These are phyloP conservation scores for Fusarium dimerum DNA, from an alignment of 2,329 filamentous ascomycete genomes.

Conservation along the genomic window DNA sequence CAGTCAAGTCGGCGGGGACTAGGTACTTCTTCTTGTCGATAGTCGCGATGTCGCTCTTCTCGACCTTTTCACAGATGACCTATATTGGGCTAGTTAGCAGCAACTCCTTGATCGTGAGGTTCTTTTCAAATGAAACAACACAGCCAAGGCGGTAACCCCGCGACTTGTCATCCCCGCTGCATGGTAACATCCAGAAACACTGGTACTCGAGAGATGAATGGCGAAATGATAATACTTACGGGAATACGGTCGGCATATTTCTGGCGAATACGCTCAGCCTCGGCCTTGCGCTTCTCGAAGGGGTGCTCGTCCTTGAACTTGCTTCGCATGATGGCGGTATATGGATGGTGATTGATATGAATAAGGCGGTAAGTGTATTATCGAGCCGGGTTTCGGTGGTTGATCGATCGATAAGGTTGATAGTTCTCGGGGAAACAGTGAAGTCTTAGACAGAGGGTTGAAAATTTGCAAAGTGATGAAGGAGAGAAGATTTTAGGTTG, in stretches of 20 bases:
- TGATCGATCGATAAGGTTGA: conserved; percentile 3
- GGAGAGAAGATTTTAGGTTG: conserved; percentile 28
- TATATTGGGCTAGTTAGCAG: conserved; percentile 39
- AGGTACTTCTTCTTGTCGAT: conserved; percentile 99
- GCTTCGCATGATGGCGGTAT: conserved; percentile 75
- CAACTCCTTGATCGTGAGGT: not conserved
- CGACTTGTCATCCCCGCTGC: conserved; percentile 1
- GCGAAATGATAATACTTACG: conserved; percentile 58
- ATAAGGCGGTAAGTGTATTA: conserved; percentile 19
- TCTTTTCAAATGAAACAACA: not conserved
- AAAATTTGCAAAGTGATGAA: conserved; percentile 11
- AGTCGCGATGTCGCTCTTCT: conserved; percentile 98
- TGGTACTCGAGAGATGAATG: too few relatives aligned
- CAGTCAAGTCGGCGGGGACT: conserved; percentile 94
- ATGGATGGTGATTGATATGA: conserved; percentile 30
- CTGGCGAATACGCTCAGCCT: conserved; percentile 98
- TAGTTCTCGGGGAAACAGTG: not conserved
- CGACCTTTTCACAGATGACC: conserved; percentile 99
- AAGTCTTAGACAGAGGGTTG: conserved; percentile 12
- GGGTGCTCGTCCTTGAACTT: conserved; percentile 99
- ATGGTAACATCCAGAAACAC: too few relatives aligned
- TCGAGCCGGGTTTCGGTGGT: conserved; percentile 11
- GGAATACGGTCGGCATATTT: conserved; percentile 99
- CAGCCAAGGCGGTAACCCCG: conserved; percentile 20
- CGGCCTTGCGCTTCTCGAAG: conserved; percentile 99